These are phyloP conservation scores for Fusarium temperatum DNA, from an alignment of 2,329 filamentous ascomycete species.

Conservation along the genomic window DNA sequence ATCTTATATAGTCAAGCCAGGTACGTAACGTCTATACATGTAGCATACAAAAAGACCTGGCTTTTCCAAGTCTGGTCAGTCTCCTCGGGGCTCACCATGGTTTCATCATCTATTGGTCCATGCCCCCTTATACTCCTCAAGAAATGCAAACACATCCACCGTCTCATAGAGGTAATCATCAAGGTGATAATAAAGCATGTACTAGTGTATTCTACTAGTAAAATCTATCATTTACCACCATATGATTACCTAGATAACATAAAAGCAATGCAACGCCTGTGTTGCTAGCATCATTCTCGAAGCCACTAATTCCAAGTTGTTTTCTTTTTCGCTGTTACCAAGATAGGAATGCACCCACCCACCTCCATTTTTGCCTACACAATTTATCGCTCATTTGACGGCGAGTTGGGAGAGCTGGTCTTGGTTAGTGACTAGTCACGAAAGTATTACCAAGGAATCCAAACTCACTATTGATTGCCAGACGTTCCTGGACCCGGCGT, in stretches of 20 bases:
- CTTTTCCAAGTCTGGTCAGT: background rate
- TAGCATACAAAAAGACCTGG: background rate
- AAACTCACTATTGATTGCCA: slow-evolving; percentile 54
- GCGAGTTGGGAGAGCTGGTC: slow-evolving; percentile 55
- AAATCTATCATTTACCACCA: slow-evolving; percentile 1
- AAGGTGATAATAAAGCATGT: background rate
- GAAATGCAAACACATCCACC: background rate
- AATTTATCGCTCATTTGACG: slow-evolving; percentile 47
- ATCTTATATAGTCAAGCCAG: background rate
- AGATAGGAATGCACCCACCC: background rate
- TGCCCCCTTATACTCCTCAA: background rate
- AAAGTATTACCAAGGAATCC: background rate
- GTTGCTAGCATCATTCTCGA: background rate
- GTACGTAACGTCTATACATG: background rate
- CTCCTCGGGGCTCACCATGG: background rate
- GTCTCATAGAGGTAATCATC: background rate
- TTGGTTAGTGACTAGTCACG: slow-evolving; percentile 38
- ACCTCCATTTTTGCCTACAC: background rate
- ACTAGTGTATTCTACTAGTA: background rate
- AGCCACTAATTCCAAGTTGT: background rate
- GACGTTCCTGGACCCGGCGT: slow-evolving; percentile 55
- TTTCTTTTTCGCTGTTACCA: background rate
- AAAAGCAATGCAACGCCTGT: background rate
- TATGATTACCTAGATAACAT: background rate
- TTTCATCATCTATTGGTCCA: background rate